phyloP scores from a whole-genome alignment of 257 asterid species.

The Primulina eburnea region DNA sequence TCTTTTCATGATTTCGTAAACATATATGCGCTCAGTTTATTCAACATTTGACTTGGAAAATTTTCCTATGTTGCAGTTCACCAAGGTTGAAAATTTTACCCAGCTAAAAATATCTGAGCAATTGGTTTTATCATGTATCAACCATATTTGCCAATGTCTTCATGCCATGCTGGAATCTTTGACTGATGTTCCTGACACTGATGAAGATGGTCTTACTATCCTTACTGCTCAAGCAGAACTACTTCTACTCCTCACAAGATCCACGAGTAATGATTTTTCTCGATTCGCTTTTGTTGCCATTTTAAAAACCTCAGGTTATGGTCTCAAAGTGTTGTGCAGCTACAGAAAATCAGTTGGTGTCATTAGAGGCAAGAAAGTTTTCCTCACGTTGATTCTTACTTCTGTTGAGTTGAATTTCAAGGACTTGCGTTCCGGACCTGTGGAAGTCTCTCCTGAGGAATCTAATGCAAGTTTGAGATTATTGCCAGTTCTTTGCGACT shows the following conservation, averaged over 20 bases:
- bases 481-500: slow-evolving; percentile 77
- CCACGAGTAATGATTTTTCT: slow-evolving; percentile 34
- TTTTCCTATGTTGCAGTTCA: slow-evolving; percentile 53
- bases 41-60: slow-evolving; percentile 22
- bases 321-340: slow-evolving; percentile 66
- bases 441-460: slow-evolving; percentile 51
- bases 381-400: slow-evolving; percentile 64
- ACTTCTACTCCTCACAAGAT: slow-evolving; percentile 58
- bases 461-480: slow-evolving; percentile 58
- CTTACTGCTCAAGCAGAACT: slow-evolving; percentile 78
- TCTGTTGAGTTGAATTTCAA: slow-evolving; percentile 42
- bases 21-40: neutral
- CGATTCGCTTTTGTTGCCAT: slow-evolving; percentile 39
- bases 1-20: too few relatives aligned
- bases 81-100: slow-evolving; percentile 33
- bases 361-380: slow-evolving; percentile 39
- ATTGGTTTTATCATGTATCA: slow-evolving; percentile 52
- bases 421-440: slow-evolving; percentile 32
- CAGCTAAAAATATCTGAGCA: slow-evolving; percentile 58
- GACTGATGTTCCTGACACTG: slow-evolving; percentile 41
- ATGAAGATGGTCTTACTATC: slow-evolving; percentile 49
- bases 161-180: slow-evolving; percentile 52
- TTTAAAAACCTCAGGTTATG: slow-evolving; percentile 63
- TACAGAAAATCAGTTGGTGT: slow-evolving; percentile 42
- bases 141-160: slow-evolving; percentile 57